These are phyloP conservation scores for Ascodesmis nigricans DNA, from an alignment of 495 filamentous ascomycete species.

Conservation along the genomic window DNA sequence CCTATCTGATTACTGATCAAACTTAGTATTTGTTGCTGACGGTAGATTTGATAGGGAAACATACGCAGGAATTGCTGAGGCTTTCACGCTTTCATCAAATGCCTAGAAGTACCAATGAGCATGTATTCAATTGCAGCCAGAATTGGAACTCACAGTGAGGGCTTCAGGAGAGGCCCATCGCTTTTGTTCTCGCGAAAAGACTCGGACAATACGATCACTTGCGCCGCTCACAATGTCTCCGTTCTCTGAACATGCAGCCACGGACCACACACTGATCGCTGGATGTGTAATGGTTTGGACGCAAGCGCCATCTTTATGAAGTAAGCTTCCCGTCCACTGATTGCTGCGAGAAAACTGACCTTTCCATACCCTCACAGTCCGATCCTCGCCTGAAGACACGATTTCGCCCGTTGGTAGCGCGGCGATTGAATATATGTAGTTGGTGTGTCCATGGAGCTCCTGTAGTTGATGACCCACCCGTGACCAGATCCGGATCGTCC, in stretches of 20 bases:
- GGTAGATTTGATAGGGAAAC: conserved; percentile 1
- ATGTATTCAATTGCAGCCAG: neutral
- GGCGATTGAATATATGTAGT: conserved; percentile 79
- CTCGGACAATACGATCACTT: conserved; percentile 66
- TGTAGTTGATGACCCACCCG: conserved; percentile 47
- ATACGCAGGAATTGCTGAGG: conserved; percentile 69
- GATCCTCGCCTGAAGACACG: conserved; percentile 79
- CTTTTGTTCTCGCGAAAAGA: conserved; percentile 58
- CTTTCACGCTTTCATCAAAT: conserved; percentile 62
- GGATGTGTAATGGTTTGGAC: conserved; percentile 94
- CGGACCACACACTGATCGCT: conserved; percentile 86
- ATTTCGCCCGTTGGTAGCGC: conserved; percentile 62
- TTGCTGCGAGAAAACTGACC: conserved; percentile 23
- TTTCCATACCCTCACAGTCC: conserved; percentile 75
- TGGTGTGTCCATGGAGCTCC: conserved; percentile 70
- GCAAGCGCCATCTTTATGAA: conserved; percentile 31
- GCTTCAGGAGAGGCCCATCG: conserved; percentile 33
- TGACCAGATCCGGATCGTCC: conserved; percentile 55
- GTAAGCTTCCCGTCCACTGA: neutral
- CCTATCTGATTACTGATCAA: conserved; percentile 31
- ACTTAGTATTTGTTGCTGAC: too few relatives aligned
- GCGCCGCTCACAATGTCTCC: conserved; percentile 86
- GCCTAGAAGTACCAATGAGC: conserved; percentile 24
- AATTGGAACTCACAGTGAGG: conserved; percentile 3
- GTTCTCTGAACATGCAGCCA: conserved; percentile 55